These are phyloP conservation scores for Fraxinus cuspidata DNA, from an alignment of 257 asterid genomes.

Conservation along the genomic window DNA sequence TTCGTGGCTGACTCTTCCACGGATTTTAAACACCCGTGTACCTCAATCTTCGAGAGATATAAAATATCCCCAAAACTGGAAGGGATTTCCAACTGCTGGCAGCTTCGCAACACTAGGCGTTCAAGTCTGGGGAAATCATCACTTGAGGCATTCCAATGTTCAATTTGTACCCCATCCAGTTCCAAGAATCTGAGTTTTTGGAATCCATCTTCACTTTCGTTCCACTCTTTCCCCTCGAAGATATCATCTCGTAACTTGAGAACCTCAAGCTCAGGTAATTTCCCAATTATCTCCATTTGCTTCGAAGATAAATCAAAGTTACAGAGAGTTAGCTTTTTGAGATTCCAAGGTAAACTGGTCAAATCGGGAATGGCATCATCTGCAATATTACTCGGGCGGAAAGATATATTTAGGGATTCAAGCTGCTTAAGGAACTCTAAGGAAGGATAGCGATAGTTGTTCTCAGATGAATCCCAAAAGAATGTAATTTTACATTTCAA, in stretches of 20 bases:
- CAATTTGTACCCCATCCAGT: not conserved
- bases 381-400: too few relatives aligned
- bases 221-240: conserved; percentile 9
- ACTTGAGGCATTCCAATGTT: conserved; percentile 8
- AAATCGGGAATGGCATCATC: not conserved
- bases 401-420: conserved; percentile 5
- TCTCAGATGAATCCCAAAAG: too few relatives aligned
- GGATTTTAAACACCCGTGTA: not conserved
- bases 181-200: conserved; percentile 25
- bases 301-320: not conserved
- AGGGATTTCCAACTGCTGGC: not conserved
- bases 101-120: conserved; percentile 14
- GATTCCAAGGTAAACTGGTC: conserved; percentile 9
- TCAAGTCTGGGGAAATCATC: conserved; percentile 26
- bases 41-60: conserved; percentile 27
- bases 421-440: conserved; percentile 18
- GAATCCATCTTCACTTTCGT: conserved; percentile 20
- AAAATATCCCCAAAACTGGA: conserved; percentile 6
- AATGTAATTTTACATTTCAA: not conserved
- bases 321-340: conserved; percentile 21
- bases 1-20: conserved; percentile 4
- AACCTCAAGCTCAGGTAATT: conserved; percentile 20
- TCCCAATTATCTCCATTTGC: conserved; percentile 15
- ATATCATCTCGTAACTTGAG: conserved; percentile 13
- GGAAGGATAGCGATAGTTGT: conserved; percentile 8